phyloP scores from a whole-genome alignment of 208 protist species.

The Crithidia sp. region DNA sequence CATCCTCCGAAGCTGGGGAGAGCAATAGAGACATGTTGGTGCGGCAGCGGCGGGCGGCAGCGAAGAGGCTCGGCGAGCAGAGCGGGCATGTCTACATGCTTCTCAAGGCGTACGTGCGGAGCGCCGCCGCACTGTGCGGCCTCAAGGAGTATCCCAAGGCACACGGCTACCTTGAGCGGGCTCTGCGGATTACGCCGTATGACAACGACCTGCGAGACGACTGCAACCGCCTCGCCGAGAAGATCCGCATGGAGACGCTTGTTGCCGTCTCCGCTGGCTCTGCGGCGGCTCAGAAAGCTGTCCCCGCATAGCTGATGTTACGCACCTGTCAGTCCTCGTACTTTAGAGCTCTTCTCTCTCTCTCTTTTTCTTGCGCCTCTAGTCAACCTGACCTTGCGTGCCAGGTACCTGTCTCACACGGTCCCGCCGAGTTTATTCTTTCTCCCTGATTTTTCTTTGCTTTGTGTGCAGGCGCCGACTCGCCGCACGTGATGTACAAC shows the following conservation, averaged over 20 bases:
- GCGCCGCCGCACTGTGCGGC: slow-evolving; percentile 80
- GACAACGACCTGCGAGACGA: slow-evolving; percentile 92
- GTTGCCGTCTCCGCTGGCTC: slow-evolving; percentile 64
- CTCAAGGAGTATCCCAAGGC: slow-evolving; percentile 80
- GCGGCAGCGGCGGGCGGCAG: slow-evolving; percentile 59
- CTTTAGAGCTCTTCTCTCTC: neutral
- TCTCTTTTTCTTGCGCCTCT: neutral
- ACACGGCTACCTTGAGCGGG: slow-evolving; percentile 74
- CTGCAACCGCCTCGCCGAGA: slow-evolving; percentile 85
- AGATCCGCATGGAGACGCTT: slow-evolving; percentile 89
- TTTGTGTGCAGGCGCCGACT: too few relatives aligned
- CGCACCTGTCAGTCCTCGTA: neutral
- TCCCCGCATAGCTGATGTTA: neutral
- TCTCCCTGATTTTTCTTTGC: too few relatives aligned
- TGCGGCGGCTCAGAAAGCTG: neutral
- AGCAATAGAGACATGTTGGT: slow-evolving; percentile 35
- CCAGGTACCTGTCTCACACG: too few relatives aligned
- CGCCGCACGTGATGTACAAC: too few relatives aligned
- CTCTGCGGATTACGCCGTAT: slow-evolving; percentile 91
- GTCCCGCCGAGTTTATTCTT: too few relatives aligned
- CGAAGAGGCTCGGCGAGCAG: slow-evolving; percentile 64
- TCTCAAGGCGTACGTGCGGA: slow-evolving; percentile 92
- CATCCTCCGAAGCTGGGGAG: neutral
- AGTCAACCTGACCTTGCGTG: too few relatives aligned
- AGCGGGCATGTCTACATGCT: slow-evolving; percentile 91